phyloP scores from a whole-genome alignment of 2,329 filamentous ascomycete genomes.

The Botryotinia globosa region DNA sequence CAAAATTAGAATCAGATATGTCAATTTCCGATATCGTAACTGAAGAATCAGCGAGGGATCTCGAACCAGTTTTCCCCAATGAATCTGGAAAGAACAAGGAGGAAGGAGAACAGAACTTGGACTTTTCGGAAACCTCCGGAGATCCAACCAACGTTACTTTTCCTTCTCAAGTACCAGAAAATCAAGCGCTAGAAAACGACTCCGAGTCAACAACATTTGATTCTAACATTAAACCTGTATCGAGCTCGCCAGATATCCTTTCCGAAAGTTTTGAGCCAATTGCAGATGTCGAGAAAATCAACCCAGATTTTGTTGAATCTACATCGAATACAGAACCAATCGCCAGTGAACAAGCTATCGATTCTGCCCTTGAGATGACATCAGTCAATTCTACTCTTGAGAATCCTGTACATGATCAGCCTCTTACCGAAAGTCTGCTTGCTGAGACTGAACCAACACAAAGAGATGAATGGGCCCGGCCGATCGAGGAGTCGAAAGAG shows the following conservation, averaged over 20 bases:
- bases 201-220: background rate
- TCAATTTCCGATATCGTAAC: no score
- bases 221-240: no score
- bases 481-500: background rate
- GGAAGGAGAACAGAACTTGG: background rate
- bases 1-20: background rate
- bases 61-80: background rate
- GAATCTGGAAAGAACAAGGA: background rate
- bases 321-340: constrained; percentile 1
- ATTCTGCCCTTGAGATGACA: background rate
- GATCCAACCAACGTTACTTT: background rate
- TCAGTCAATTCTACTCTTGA: background rate
- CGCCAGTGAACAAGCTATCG: background rate
- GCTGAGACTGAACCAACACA: background rate
- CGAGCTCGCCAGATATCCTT: background rate
- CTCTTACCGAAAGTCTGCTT: background rate
- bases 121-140: background rate
- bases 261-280: background rate
- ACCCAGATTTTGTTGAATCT: background rate
- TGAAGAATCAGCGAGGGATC: background rate
- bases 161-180: background rate
- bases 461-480: background rate
- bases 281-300: background rate
- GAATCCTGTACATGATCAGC: background rate
- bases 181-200: background rate